Evolutionary conservation across 306 rosid species (phyloP).

Genomic region (Geum urbanum): DNA sequence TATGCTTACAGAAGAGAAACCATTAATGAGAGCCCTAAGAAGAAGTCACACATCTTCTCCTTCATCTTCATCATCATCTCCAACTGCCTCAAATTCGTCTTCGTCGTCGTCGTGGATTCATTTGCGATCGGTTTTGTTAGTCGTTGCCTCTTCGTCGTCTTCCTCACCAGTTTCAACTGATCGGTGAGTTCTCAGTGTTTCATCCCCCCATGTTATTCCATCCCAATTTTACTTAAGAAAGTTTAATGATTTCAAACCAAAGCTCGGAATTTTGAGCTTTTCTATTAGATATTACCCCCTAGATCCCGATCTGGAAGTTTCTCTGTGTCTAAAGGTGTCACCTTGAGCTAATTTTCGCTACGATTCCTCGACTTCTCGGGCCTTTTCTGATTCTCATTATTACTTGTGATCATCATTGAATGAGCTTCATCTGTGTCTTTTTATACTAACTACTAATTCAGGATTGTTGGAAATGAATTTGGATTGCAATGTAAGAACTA

Average conservation of each 20-base stretch:
- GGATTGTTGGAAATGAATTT: neutral
- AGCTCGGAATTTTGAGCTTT: neutral
- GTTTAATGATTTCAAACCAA: neutral
- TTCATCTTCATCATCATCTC: constrained; percentile 25
- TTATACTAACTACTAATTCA: neutral
- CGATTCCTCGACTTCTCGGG: constrained; percentile 10
- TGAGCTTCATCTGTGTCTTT: neutral
- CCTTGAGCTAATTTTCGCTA: constrained; percentile 6
- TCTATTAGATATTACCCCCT: neutral
- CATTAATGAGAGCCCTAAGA: constrained; percentile 24
- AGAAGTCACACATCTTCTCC: constrained; percentile 28
- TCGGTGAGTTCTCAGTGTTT: constrained; percentile 24
- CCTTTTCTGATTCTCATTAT: constrained; percentile 14
- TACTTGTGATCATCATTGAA: neutral
- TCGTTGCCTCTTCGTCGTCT: constrained; percentile 25
- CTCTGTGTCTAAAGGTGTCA: neutral
- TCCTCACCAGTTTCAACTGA: constrained; percentile 17
- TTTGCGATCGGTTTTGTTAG: constrained; percentile 29
- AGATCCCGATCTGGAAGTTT: constrained; percentile 27
- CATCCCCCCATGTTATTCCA: constrained; percentile 1
- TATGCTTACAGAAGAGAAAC: constrained; percentile 28
- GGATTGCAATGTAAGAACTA: neutral
- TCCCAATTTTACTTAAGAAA: neutral
- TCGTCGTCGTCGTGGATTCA: constrained; percentile 27
- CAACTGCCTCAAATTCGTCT: constrained; percentile 21